Conservation (phyloP, 2,329 filamentous ascomycete genomes). For the Emydomyces testavorans region DNA sequence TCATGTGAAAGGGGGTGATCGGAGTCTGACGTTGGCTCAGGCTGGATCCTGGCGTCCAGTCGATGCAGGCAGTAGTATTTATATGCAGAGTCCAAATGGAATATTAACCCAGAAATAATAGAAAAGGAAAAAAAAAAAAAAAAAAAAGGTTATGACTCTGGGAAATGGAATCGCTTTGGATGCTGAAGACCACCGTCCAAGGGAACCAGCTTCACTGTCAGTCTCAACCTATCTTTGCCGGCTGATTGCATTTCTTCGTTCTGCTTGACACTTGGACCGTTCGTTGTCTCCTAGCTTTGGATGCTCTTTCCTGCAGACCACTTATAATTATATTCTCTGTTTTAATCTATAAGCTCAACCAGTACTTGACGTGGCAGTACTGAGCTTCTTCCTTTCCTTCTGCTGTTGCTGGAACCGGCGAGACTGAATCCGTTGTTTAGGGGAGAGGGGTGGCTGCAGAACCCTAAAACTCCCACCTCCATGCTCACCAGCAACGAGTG, state of each 20-base stretch:
- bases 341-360: neutral
- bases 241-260: neutral
- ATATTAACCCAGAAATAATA: neutral
- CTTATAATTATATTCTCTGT: neutral
- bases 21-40: neutral
- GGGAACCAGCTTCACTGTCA: neutral
- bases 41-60: neutral
- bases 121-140: neutral
- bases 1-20: neutral
- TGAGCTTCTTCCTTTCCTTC: conserved; percentile 4
- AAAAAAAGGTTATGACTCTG: neutral
- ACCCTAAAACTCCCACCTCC: too few species aligned
- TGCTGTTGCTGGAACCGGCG: neutral
- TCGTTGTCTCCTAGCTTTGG: neutral
- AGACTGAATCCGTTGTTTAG: neutral
- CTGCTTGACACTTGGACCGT: neutral
- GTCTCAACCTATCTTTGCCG: neutral
- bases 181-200: neutral
- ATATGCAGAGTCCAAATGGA: too few species aligned
- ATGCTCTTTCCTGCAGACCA: conserved; percentile 6
- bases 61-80: neutral
- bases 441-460: neutral
- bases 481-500: too few species aligned
- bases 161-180: conserved; percentile 1
- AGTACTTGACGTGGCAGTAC: conserved; percentile 6